Evolutionary conservation across 2,329 filamentous ascomycete species (phyloP), one percentile per base, ranked within the genome.

Genomic region (Penicillium brasilianum): DNA sequence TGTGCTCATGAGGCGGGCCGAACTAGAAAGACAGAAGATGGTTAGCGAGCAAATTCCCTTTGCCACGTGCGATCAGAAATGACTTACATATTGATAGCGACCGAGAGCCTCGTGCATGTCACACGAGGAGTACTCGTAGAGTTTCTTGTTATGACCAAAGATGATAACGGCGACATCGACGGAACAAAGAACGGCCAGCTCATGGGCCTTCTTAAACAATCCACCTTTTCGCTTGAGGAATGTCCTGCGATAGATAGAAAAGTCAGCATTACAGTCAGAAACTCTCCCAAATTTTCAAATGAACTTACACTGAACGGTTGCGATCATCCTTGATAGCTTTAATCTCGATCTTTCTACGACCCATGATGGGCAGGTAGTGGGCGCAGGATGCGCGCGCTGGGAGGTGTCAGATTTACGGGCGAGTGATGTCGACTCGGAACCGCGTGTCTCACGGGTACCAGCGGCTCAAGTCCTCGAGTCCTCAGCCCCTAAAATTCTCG

Each of bases 161-260:
- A 99, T 97, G 77, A 99, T 95, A 73, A 99, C 95, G 43, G 95
- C 95, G 69, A 99, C 95, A 77, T 99, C 95, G 76, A 99, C 95
- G 41, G 93, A 97, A 78, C 95, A 99, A 65, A 99, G 89, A 50
- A 99, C 95, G 56, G 94, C 97, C 55, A 99, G 86, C 85, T 99
- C 95, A 78, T 99, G 93, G 57, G 95, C 95, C 87, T 99, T 99
- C 84, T 99, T 99, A 86, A 99, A 99, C 53, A 99, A 84, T 72
- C 95, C 95, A 72, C 94, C 95, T 81, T 99, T 99, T 82, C 95
- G 91, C 85, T 99, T 99, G 70, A 99, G 83, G 78, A 99, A 99
- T 48, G 95, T 99, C 67, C 93, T 97, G 63, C 18, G n/a, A 18
- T 4, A 37, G n/a, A 18, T 4, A 37, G 54, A 30, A 39, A 50